These are phyloP conservation scores for Ocimum tenuiflorum DNA, from an alignment of 257 asterid genomes.

Conservation along the genomic window DNA sequence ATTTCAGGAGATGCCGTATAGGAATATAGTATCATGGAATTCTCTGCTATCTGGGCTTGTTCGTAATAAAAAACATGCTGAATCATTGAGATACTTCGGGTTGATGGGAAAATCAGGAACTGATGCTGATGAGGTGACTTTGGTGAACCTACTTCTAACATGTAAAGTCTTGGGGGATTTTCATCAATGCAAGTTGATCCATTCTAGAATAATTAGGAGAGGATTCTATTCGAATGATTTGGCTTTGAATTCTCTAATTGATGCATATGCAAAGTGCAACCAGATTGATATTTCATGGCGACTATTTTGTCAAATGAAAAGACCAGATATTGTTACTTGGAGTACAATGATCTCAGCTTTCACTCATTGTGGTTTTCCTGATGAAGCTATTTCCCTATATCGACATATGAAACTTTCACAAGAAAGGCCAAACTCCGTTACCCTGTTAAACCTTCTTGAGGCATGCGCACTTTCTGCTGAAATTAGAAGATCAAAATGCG, in stretches of 20 bases:
- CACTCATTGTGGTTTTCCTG: conserved; percentile 66
- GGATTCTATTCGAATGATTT: conserved; percentile 56
- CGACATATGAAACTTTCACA: conserved; percentile 40
- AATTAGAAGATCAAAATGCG: conserved; percentile 49
- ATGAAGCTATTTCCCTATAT: conserved; percentile 58
- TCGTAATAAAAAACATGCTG: conserved; percentile 47
- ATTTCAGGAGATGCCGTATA: conserved; percentile 50
- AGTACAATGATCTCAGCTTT: conserved; percentile 90
- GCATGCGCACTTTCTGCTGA: conserved; percentile 76
- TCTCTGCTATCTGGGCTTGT: conserved; percentile 67
- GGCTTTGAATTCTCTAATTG: conserved; percentile 66
- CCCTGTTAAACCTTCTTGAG: conserved; percentile 66
- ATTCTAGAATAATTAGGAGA: conserved; percentile 42
- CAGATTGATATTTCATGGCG: conserved; percentile 48
- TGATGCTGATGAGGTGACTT: conserved; percentile 65
- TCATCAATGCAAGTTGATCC: conserved; percentile 55
- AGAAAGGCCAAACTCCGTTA: conserved; percentile 39
- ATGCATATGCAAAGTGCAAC: conserved; percentile 70
- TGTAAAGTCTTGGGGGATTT: conserved; percentile 47
- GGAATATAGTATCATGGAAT: conserved; percentile 72
- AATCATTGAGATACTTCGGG: conserved; percentile 47
- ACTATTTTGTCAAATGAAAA: conserved; percentile 43
- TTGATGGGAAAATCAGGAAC: conserved; percentile 46
- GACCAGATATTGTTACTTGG: conserved; percentile 71
- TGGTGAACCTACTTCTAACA: conserved; percentile 62